Evolutionary conservation across 352 stramenopile genomes (phyloP).

Genomic region (Pythium monospermum): DNA sequence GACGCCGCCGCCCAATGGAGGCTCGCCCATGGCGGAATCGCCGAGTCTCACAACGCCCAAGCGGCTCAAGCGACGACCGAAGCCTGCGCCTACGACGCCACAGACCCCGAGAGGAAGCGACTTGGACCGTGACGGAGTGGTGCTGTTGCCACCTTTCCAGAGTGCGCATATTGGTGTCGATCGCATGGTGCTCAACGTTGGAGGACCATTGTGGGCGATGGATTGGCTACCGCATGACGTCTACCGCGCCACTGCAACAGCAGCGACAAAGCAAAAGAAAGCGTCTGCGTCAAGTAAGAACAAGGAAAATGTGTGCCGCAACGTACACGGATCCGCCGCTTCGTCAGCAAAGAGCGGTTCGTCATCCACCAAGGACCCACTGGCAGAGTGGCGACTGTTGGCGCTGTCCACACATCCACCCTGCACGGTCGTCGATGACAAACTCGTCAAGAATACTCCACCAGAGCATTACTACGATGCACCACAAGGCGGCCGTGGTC

Average conservation of each 20-base stretch:
- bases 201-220: conserved; percentile 77
- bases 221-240: conserved; percentile 56
- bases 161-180: conserved; percentile 29
- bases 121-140: conserved; percentile 7
- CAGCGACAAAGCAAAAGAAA: conserved; percentile 9
- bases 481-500: conserved; percentile 37
- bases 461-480: conserved; percentile 77
- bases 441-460: conserved; percentile 56
- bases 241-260: conserved; percentile 11
- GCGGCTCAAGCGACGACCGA: conserved; percentile 21
- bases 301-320: conserved; percentile 34
- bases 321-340: conserved; percentile 7
- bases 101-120: conserved; percentile 4
- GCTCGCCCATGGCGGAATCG: neutral
- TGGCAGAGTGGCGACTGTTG: conserved; percentile 50
- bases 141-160: conserved; percentile 46
- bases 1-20: conserved; percentile 3
- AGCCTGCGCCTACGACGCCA: conserved; percentile 15
- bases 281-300: neutral
- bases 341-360: conserved; percentile 4
- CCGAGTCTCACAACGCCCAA: conserved; percentile 17
- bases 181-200: conserved; percentile 56
- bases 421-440: conserved; percentile 49
- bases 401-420: conserved; percentile 64
- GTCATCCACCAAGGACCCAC: conserved; percentile 5